Conservation (phyloP, 257 asterid species). For the Solanum sejunctum region DNA sequence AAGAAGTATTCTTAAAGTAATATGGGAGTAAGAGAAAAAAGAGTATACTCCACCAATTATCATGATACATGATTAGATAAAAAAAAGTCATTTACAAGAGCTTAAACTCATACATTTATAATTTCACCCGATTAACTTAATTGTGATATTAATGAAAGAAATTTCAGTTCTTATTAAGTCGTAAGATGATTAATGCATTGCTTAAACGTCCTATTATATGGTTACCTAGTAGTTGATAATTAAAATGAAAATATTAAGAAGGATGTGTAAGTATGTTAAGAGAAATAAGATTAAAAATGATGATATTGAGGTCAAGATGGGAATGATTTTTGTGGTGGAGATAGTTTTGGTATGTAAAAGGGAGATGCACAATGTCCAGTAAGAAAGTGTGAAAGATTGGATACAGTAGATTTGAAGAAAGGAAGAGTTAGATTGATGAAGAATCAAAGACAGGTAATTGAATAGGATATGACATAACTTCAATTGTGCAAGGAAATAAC, state of each 20-base stretch:
- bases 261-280: neutral
- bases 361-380: neutral
- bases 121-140: neutral
- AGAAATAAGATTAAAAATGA: neutral
- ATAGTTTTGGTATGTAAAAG: neutral
- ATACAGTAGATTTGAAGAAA: neutral
- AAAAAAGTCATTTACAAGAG: neutral
- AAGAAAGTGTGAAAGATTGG: neutral
- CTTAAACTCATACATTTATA: neutral
- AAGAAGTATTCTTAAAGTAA: neutral
- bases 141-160: neutral
- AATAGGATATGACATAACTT: neutral
- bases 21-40: neutral
- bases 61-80: neutral
- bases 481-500: neutral
- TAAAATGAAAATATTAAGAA: neutral
- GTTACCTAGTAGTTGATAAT: neutral
- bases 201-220: neutral
- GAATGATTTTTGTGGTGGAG: neutral
- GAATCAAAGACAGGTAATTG: neutral
- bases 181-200: neutral
- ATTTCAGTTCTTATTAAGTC: neutral
- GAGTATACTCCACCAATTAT: neutral
- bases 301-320: neutral
- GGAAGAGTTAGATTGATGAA: too few species aligned